Evolutionary conservation across 2,329 filamentous ascomycete genomes (phyloP).

Genomic region (Alternaria viburni): DNA sequence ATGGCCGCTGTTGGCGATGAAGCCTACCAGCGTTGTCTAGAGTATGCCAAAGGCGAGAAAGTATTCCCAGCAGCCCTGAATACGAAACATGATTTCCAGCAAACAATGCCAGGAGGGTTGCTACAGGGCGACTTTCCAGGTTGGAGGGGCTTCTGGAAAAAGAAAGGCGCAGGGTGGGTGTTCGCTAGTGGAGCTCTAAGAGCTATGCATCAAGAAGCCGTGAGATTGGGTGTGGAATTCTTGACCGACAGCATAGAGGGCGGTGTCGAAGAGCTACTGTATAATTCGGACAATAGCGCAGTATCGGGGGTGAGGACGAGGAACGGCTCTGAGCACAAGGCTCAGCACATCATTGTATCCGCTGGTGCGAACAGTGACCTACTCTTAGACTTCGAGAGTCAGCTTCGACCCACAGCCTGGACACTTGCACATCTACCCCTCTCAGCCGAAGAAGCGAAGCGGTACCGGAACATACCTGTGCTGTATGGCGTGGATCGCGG

Average conservation of each 20-base stretch:
- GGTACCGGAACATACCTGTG: slow-evolving; percentile 58
- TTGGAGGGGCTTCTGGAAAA: slow-evolving; percentile 59
- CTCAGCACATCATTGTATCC: slow-evolving; percentile 56
- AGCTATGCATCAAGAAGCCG: slow-evolving; percentile 54
- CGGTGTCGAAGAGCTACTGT: slow-evolving; percentile 49
- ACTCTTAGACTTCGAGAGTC: slow-evolving; percentile 59
- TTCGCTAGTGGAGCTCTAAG: slow-evolving; percentile 58
- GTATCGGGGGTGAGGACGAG: slow-evolving; percentile 53
- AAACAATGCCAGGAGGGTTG: slow-evolving; percentile 60
- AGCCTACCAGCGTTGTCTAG: slow-evolving; percentile 47
- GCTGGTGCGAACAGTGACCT: slow-evolving; percentile 57
- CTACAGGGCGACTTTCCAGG: slow-evolving; percentile 57
- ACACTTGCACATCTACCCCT: slow-evolving; percentile 61
- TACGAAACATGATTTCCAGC: slow-evolving; percentile 55
- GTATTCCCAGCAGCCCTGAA: slow-evolving; percentile 45
- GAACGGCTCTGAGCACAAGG: slow-evolving; percentile 51
- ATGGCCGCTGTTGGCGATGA: slow-evolving; percentile 53
- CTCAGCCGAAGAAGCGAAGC: slow-evolving; percentile 52
- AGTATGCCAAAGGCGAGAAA: slow-evolving; percentile 44
- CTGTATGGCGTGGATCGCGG: slow-evolving; percentile 57
- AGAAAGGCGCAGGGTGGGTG: slow-evolving; percentile 59
- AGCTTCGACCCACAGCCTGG: slow-evolving; percentile 62
- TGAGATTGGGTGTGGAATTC: slow-evolving; percentile 56
- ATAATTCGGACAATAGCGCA: slow-evolving; percentile 28
- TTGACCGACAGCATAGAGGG: slow-evolving; percentile 51